Conservation (phyloP, 352 stramenopile genomes). For the Thalassiosira mediterranea region DNA sequence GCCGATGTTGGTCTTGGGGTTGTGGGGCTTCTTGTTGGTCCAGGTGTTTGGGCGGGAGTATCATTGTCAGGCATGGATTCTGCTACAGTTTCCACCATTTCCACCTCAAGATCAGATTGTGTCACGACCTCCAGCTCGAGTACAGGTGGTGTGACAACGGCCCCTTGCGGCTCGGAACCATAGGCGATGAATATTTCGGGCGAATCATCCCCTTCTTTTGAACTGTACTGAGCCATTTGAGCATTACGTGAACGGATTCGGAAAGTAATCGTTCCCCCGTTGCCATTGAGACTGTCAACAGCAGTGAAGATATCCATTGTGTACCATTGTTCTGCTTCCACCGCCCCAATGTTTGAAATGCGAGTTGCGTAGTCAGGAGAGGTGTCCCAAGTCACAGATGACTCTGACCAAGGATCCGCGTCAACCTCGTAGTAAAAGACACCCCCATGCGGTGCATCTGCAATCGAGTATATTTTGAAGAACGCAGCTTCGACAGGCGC, state of each 20-base stretch:
- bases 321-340: constrained; percentile 42
- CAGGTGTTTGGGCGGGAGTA: constrained; percentile 5
- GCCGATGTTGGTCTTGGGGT: not conserved
- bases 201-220: constrained; percentile 24
- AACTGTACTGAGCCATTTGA: constrained; percentile 32
- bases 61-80: not conserved
- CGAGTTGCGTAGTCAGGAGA: constrained; percentile 11
- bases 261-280: constrained; percentile 26
- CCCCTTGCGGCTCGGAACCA: not conserved
- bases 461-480: constrained; percentile 36
- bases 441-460: constrained; percentile 26
- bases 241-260: constrained; percentile 34
- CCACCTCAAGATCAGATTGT: not conserved
- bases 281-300: constrained; percentile 22
- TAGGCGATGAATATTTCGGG: constrained; percentile 47
- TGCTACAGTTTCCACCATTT: not conserved
- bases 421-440: constrained; percentile 44
- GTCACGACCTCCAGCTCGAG: too few relatives aligned
- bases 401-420: constrained; percentile 27
- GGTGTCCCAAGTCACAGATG: constrained; percentile 42
- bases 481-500: constrained; percentile 22
- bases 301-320: constrained; percentile 43
- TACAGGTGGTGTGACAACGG: not conserved
- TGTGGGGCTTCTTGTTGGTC: constrained; percentile 1
- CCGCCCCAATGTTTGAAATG: constrained; percentile 22